Base-by-base conservation (phyloP, 1,284 basidiomycete species). In the Inonotus obliquus region DNA sequence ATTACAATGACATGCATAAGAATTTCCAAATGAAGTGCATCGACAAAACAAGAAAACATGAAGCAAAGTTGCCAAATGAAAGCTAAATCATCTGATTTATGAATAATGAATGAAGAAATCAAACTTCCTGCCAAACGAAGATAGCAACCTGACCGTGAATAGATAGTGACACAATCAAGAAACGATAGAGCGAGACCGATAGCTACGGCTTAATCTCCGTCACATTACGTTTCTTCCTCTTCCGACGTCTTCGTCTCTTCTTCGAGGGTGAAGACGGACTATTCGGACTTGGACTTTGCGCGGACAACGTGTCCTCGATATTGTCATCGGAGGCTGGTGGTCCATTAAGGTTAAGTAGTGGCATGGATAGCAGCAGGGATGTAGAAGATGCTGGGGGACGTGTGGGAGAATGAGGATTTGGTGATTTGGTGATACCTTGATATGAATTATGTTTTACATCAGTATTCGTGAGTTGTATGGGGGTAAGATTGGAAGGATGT, bases 281-380 rank as follows among this genome's bases (percentile, higher is more conserved):
- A 32, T 66, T 67, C 32, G 32, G 66, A 49, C 21, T 45, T 14
- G 41, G 41, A 13, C 41, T 45, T 45, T 45, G 41, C 21, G 21
- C 21, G 17, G n/a, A 21, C 41, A 45, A 10, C 48, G 27, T 49
- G 48, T 25, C 60, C 13, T 71, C 69, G n/a, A 70, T 69, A 39
- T 76, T 77, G 39, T 67, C 67, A 37, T 73, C 71, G 27, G 69
- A 72, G 48, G 73, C 63, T 17, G 75, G 79, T n/a, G 81, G 80
- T 1, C 83, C 82, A 25, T 71, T 72, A 13, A 89, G 75, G 65
- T 89, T 89, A 29, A 88, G 73, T 21, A 88, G 64, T 13, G 82
- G 79, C 1, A 73, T 62, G 56, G 73, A 73, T 13, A 74, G 57
- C 14, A 1, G 7, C n/a, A n/a, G 49, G 21, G 6, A 11, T 51